A percentile compares a stretch with the other conserved stretches of the same genome.
Evolutionary conservation across 1,139 yeast genomes (phyloP).

Genomic region (Spencermartinsiella ligniputridi): DNA sequence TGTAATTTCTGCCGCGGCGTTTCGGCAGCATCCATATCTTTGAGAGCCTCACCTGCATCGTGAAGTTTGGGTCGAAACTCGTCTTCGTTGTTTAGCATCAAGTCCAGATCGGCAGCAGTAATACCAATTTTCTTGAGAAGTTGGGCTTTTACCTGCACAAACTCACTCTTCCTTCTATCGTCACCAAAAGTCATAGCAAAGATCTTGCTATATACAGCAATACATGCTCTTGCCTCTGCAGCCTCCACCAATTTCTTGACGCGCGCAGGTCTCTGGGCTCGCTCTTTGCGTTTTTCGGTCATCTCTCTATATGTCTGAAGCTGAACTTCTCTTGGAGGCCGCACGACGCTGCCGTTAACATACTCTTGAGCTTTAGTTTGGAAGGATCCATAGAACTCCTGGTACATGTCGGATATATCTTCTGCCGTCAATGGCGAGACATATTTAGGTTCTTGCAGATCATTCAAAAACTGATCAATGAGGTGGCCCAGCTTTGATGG

Average conservation of each 20-base stretch:
- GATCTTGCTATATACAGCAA: constrained; percentile 39
- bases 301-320: constrained; percentile 35
- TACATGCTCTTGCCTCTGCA: constrained; percentile 41
- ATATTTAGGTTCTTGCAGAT: constrained; percentile 53
- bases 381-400: constrained; percentile 45
- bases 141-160: constrained; percentile 27
- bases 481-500: constrained; percentile 29
- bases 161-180: constrained; percentile 26
- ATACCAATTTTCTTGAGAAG: constrained; percentile 26
- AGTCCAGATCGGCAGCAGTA: constrained; percentile 28
- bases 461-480: constrained; percentile 44
- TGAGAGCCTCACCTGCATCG: constrained; percentile 26
- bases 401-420: constrained; percentile 51
- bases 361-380: constrained; percentile 28
- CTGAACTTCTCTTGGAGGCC: constrained; percentile 24
- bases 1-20: constrained; percentile 41
- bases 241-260: constrained; percentile 34
- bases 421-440: constrained; percentile 48
- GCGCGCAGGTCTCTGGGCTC: constrained; percentile 21
- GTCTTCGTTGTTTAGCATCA: constrained; percentile 10
- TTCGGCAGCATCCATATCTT: constrained; percentile 25
- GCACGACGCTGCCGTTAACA: constrained; percentile 16
- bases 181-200: constrained; percentile 27
- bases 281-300: constrained; percentile 28
- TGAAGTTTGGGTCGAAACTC: constrained; percentile 14